Conservation (phyloP, 768 basidiomycete species). For the Auricularia heimuer region DNA sequence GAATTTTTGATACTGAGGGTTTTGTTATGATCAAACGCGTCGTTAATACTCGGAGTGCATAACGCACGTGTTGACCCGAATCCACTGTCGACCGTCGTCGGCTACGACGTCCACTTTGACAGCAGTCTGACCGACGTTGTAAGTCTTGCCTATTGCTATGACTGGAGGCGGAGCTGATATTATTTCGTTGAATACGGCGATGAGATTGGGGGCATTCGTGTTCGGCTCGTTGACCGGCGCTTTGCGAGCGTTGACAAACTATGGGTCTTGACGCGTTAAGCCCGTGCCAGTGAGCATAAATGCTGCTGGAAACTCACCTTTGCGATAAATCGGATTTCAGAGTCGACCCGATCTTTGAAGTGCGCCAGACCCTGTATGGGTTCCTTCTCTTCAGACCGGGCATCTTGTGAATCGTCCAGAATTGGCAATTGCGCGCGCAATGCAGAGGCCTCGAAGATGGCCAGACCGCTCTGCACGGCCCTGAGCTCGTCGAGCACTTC, state of each 20-base stretch:
- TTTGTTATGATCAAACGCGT: too few species aligned
- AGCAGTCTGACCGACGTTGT: slow-evolving; percentile 24
- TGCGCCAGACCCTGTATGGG: slow-evolving; percentile 1
- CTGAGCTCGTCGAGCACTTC: background rate
- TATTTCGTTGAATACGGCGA: slow-evolving; percentile 77
- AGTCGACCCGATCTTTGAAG: slow-evolving; percentile 5
- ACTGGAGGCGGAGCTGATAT: slow-evolving; percentile 49
- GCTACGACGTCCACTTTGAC: slow-evolving; percentile 78
- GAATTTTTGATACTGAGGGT: slow-evolving; percentile 59
- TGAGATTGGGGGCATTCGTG: slow-evolving; percentile 71
- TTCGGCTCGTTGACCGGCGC: slow-evolving; percentile 8
- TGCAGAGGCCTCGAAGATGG: background rate
- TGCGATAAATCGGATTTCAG: slow-evolving; percentile 3
- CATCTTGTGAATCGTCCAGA: slow-evolving; percentile 6
- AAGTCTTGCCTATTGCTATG: slow-evolving; percentile 48
- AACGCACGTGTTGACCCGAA: slow-evolving; percentile 79
- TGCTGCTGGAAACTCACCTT: background rate
- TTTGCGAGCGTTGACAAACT: background rate
- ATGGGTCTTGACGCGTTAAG: background rate
- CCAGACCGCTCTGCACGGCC: background rate
- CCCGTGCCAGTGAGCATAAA: background rate
- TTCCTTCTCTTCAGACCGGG: background rate
- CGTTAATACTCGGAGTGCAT: background rate
- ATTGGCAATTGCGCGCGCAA: background rate
- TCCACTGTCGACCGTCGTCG: slow-evolving; percentile 66